These are phyloP conservation scores for Canna indica DNA, from an alignment of 176 grass and related monocot genomes.

Conservation along the genomic window DNA sequence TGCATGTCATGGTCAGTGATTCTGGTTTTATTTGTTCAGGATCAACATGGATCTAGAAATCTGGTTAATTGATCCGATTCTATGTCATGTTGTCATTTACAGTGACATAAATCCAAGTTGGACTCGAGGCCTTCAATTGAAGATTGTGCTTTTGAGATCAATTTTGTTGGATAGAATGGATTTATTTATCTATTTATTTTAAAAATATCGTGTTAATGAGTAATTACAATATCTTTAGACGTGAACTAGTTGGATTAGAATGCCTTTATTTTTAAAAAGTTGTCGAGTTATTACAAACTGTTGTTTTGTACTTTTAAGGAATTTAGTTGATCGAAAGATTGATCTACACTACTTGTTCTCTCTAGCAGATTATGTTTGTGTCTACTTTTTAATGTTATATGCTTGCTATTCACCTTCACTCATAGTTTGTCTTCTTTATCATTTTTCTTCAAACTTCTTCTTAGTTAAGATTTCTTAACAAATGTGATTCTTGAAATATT, in stretches of 20 bases:
- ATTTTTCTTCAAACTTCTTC: background rate
- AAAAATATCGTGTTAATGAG: no score
- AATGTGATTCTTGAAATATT: background rate
- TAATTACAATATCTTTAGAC: no score
- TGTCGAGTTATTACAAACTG: background rate
- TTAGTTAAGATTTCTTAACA: background rate
- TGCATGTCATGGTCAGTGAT: background rate
- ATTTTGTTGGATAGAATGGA: background rate
- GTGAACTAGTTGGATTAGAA: no score
- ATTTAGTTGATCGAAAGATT: background rate
- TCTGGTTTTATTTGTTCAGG: background rate
- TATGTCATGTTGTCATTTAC: background rate
- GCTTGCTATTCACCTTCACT: background rate
- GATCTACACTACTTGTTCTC: background rate
- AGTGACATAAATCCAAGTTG: background rate
- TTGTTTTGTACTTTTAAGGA: background rate
- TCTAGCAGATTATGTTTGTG: no score
- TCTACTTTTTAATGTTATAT: no score
- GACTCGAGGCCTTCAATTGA: background rate
- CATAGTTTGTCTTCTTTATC: background rate
- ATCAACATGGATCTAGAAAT: background rate
- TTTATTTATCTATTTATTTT: no score
- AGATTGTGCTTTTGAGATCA: background rate
- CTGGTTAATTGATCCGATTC: background rate
- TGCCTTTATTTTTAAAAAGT: no score